These are phyloP conservation scores for Cystobasidium onofrii DNA, from an alignment of 768 basidiomycete genomes.

Conservation along the genomic window DNA sequence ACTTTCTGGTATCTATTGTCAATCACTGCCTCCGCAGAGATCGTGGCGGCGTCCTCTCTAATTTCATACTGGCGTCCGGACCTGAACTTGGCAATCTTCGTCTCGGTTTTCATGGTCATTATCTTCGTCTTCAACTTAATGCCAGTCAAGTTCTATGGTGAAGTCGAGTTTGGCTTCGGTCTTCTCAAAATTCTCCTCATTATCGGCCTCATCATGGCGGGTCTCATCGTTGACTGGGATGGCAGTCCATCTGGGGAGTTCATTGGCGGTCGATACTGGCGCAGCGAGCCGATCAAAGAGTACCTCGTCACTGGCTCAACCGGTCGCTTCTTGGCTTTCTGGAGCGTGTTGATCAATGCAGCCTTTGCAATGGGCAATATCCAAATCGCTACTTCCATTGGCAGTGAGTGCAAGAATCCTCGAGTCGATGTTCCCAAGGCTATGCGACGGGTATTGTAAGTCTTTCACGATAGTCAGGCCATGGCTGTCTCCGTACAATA, in stretches of 20 bases:
- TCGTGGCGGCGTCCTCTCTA: conserved; percentile 41
- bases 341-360: conserved; percentile 50
- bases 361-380: conserved; percentile 70
- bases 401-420: conserved; percentile 68
- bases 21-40: conserved; percentile 45
- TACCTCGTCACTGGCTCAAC: conserved; percentile 41
- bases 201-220: conserved; percentile 49
- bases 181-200: conserved; percentile 44
- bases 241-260: conserved; percentile 55
- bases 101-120: conserved; percentile 49
- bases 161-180: conserved; percentile 42
- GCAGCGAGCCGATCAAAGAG: conserved; percentile 39
- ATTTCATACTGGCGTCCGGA: conserved; percentile 39
- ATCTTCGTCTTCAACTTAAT: conserved; percentile 12
- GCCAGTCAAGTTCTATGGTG: conserved; percentile 34
- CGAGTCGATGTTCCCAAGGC: conserved; percentile 69
- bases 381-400: conserved; percentile 64
- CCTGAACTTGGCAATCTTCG: conserved; percentile 51
- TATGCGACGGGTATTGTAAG: conserved; percentile 61
- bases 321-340: conserved; percentile 46
- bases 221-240: conserved; percentile 54
- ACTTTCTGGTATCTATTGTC: conserved; percentile 53
- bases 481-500: not conserved
- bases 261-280: conserved; percentile 49
- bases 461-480: too few relatives aligned